Evolutionary conservation across 2,329 filamentous ascomycete species (phyloP).

Genomic region (Thelonectria discophora): DNA sequence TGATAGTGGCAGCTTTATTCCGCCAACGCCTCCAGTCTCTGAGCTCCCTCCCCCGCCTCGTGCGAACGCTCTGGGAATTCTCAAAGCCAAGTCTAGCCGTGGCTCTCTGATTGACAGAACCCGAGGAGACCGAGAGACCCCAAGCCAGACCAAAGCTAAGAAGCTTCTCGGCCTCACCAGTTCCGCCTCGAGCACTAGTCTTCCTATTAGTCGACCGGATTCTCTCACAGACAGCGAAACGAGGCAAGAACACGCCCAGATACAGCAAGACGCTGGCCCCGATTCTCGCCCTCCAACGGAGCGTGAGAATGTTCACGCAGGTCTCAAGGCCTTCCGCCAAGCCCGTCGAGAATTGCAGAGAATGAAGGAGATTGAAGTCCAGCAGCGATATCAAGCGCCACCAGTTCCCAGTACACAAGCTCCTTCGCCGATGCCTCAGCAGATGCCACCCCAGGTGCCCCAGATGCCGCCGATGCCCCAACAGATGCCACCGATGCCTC

Average conservation of each 20-base stretch:
- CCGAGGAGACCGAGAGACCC: slow-evolving; percentile 50
- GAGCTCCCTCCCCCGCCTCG: slow-evolving; percentile 55
- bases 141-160: slow-evolving; percentile 61
- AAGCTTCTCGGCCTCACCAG: slow-evolving; percentile 70
- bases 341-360: slow-evolving; percentile 65
- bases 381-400: slow-evolving; percentile 52
- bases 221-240: slow-evolving; percentile 34
- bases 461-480: no score
- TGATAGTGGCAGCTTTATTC: slow-evolving; percentile 55
- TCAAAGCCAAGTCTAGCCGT: slow-evolving; percentile 73
- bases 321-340: slow-evolving; percentile 65
- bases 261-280: slow-evolving; percentile 35
- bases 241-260: slow-evolving; percentile 5
- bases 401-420: slow-evolving; percentile 15
- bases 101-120: slow-evolving; percentile 68
- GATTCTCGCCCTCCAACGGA: slow-evolving; percentile 41
- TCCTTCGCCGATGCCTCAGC: slow-evolving; percentile 10
- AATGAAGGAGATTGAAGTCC: slow-evolving; percentile 62
- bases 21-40: slow-evolving; percentile 42
- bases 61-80: slow-evolving; percentile 68
- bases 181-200: slow-evolving; percentile 51
- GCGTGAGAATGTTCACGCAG: slow-evolving; percentile 57
- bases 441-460: not conserved
- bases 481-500: slow-evolving; percentile 1
- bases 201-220: slow-evolving; percentile 52